Evolutionary conservation across 1,139 yeast species (phyloP), one percentile per base, ranked within the genome.

Genomic region (Pichia sp.): DNA sequence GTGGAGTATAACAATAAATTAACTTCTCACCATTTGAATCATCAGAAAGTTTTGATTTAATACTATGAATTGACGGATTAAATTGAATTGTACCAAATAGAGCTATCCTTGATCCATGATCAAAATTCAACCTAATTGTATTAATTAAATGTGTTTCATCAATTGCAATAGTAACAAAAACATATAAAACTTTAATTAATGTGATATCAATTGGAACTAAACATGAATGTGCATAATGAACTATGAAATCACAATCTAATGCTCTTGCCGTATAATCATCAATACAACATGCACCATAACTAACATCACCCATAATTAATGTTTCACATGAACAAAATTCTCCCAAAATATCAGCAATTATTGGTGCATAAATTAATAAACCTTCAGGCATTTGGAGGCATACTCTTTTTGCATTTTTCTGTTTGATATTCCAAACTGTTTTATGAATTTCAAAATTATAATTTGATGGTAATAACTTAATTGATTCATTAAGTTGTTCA

Each of bases 361-460:
- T 77, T 54, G 95, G 75, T 1, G 97, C 83, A 64, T 90, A 92
- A 3, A 92, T 85, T 47, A 92, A 70, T 40, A 92, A 68, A 1
- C 99, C 99, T 66, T 92, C 99, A 1, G 99, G 99, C 96, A 92
- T 86, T 62, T 92, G 99, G 36, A 92, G 68, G 1, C 97, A 97
- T 7, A 94, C 96, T 56, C 83, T 68, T 57, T 77, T 85, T 32
- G 96, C 90, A 34, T 70, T 68, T 52, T 78, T 73, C 64, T 87
- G 87, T 40, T 78, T 75, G 42, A 94, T 83, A 61, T 92, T 90
- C 96, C 96, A 90, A 6, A 92, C 83, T 0, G 97, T 89, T 64
- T 92, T 92, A 66, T 89, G 97, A 50, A 92, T 83, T 66, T 92
- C 99, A 67, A 92, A 92, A 66, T 90, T 90, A 66, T 92, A 92